A percentile compares a stretch with the other conserved stretches of the same genome.
These are phyloP conservation scores for Casaregolazyma lundiana DNA, from an alignment of 1,139 yeast genomes.

Conservation along the genomic window DNA sequence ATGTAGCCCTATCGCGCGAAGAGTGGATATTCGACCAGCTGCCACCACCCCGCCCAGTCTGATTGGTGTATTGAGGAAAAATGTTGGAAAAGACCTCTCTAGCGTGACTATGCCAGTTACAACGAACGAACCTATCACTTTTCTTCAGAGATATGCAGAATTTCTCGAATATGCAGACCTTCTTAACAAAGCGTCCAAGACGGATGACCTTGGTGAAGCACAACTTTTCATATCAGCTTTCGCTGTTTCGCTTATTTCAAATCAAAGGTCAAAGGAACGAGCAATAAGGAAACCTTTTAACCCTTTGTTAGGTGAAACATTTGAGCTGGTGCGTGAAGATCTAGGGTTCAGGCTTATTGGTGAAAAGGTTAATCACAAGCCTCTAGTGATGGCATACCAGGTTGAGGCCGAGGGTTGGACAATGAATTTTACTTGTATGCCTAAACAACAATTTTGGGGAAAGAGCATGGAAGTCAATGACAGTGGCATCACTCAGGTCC, in stretches of 20 bases:
- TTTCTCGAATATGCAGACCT: slow-evolving; percentile 68
- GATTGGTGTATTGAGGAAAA: slow-evolving; percentile 73
- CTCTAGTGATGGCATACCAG: slow-evolving; percentile 74
- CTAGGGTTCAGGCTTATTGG: slow-evolving; percentile 61
- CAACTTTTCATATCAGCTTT: slow-evolving; percentile 68
- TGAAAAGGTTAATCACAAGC: slow-evolving; percentile 80
- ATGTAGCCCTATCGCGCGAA: slow-evolving; percentile 44
- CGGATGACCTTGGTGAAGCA: slow-evolving; percentile 49
- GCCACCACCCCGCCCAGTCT: slow-evolving; percentile 75
- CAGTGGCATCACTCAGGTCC: slow-evolving; percentile 60
- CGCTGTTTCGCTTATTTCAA: slow-evolving; percentile 70
- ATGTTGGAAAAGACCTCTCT: slow-evolving; percentile 86
- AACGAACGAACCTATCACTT: slow-evolving; percentile 83
- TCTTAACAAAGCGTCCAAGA: slow-evolving; percentile 53
- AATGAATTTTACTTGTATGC: slow-evolving; percentile 68
- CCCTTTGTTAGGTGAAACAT: slow-evolving; percentile 85
- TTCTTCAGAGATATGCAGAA: slow-evolving; percentile 76
- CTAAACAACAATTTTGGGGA: slow-evolving; percentile 93
- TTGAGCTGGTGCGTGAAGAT: slow-evolving; percentile 76
- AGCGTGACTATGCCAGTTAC: slow-evolving; percentile 93
- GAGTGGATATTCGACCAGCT: slow-evolving; percentile 57
- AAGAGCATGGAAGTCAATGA: slow-evolving; percentile 81
- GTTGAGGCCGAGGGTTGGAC: slow-evolving; percentile 75
- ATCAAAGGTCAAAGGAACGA: slow-evolving; percentile 69
- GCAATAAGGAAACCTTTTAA: slow-evolving; percentile 85